Evolutionary conservation across 2,329 filamentous ascomycete species (phyloP).

Genomic region (Fusarium anthophilum): DNA sequence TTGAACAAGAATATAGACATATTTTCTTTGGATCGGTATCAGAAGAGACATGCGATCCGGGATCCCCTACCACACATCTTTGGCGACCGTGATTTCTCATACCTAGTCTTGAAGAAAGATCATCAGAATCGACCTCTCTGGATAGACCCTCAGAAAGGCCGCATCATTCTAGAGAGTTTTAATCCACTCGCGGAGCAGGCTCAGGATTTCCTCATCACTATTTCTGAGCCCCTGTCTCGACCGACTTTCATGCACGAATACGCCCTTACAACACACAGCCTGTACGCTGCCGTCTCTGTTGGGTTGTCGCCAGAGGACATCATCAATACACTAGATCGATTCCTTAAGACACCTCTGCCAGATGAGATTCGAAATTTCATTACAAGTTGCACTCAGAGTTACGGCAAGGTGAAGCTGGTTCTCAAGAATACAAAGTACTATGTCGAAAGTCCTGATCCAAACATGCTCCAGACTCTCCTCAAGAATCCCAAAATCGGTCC

Average conservation of each 20-base stretch:
- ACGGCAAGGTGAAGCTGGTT: constrained; percentile 95
- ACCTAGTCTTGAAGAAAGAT: constrained; percentile 84
- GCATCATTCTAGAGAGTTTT: constrained; percentile 94
- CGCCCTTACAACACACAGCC: constrained; percentile 86
- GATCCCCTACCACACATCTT: constrained; percentile 59
- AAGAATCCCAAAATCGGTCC: constrained; percentile 84
- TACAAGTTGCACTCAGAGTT: constrained; percentile 82
- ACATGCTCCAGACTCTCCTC: constrained; percentile 86
- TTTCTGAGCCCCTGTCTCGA: constrained; percentile 90
- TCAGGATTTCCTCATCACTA: constrained; percentile 94
- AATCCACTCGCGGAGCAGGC: constrained; percentile 86
- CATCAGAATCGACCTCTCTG: constrained; percentile 90
- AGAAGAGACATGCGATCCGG: constrained; percentile 55
- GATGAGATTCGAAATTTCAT: constrained; percentile 84
- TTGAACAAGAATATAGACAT: constrained; percentile 68
- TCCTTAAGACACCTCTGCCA: constrained; percentile 89
- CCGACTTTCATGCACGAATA: constrained; percentile 96
- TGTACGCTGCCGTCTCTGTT: constrained; percentile 95
- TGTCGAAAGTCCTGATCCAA: constrained; percentile 89
- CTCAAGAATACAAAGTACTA: constrained; percentile 95
- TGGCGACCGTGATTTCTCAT: constrained; percentile 76
- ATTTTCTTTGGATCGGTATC: constrained; percentile 64
- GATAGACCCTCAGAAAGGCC: constrained; percentile 88
- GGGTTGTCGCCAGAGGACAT: constrained; percentile 92
- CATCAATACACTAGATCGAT: constrained; percentile 84